phyloP scores from a whole-genome alignment of 805 yeast species.

The Kluyveromyces lactis region DNA sequence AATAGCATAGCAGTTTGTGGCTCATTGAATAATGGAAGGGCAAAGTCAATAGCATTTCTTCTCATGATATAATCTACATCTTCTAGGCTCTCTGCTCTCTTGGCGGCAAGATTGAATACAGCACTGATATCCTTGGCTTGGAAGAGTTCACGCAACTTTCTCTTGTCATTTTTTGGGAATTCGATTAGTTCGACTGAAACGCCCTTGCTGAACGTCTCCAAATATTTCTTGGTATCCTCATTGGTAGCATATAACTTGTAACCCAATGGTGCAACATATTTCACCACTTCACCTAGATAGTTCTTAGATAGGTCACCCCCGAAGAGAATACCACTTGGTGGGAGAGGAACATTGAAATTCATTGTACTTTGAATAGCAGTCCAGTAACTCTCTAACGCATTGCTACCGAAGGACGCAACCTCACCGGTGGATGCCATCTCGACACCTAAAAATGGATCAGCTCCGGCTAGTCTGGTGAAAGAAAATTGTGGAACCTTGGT shows the following conservation, averaged over 20 bases:
- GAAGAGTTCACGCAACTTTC: constrained; percentile 89
- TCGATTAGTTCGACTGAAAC: constrained; percentile 53
- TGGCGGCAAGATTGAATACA: constrained; percentile 86
- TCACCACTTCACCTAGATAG: constrained; percentile 66
- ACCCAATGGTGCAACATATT: constrained; percentile 55
- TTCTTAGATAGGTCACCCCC: constrained; percentile 86
- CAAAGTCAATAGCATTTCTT: constrained; percentile 98
- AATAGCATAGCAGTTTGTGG: constrained; percentile 87
- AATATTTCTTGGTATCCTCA: constrained; percentile 60
- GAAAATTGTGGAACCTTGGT: constrained; percentile 98
- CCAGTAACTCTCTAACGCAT: constrained; percentile 91
- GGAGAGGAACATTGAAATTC: constrained; percentile 92
- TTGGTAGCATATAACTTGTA: constrained; percentile 78
- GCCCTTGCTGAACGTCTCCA: constrained; percentile 39
- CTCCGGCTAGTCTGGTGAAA: constrained; percentile 96
- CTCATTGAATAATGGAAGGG: constrained; percentile 92
- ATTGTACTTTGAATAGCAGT: constrained; percentile 92
- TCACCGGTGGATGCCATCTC: constrained; percentile 99
- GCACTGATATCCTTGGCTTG: constrained; percentile 75
- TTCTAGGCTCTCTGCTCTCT: constrained; percentile 74
- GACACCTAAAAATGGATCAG: constrained; percentile 97
- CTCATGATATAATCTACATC: constrained; percentile 97
- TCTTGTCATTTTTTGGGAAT: constrained; percentile 89
- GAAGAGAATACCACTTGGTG: constrained; percentile 81
- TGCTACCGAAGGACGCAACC: constrained; percentile 91